Base-by-base conservation (phyloP, 1,139 yeast species). In the Hanseniaspora sp. region DNA sequence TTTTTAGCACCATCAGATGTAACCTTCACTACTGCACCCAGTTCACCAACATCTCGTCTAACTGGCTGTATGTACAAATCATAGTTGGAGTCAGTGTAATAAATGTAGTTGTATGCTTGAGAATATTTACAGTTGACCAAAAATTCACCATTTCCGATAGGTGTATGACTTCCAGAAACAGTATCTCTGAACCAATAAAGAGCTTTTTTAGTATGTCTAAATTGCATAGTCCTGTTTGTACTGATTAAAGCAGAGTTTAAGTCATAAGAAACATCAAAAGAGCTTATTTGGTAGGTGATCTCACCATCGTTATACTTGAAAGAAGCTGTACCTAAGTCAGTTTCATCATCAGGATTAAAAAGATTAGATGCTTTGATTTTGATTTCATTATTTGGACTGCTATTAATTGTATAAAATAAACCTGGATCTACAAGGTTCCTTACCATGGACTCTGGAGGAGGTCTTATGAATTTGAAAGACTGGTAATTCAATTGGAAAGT, bases 121-220 rank as follows among this genome's bases (percentile, higher is more conserved):
- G 95, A 82, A 78, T 94, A 88, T 33, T 74, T 70, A 0, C 86
- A 90, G 57, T 81, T 78, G 7, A 74, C 67, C 13, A 76, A 57
- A 15, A 61, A 62, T 12, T 37, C 44, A 47, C 28, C 65, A 64
- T 3, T 61, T 41, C 12, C 83, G 64, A 54, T 31, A 0, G 86
- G 83, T 7, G 61, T 63, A 30, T 73, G 67, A 1, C 60, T 58
- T 9, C 71, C 68, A 0, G 71, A 63, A 0, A 58, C 63, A 7
- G 75, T 59, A 58, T 82, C 78, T 54, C 73, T 69, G 3, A 84
- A 56, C 87, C 94, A 90, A 66, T 79, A 87, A 38, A 71, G 61
- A 0, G 85, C 83, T 53, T 71, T 71, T 1, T 81, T 71, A 2
- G 96, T 90, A 64, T 88, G 92, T 59, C 98, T 75, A 79, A 86